Percentiles rank a stretch among this genome's conserved stretches.
Conservation (phyloP, 1,284 basidiomycete species). For the Lentinus polychrous region DNA sequence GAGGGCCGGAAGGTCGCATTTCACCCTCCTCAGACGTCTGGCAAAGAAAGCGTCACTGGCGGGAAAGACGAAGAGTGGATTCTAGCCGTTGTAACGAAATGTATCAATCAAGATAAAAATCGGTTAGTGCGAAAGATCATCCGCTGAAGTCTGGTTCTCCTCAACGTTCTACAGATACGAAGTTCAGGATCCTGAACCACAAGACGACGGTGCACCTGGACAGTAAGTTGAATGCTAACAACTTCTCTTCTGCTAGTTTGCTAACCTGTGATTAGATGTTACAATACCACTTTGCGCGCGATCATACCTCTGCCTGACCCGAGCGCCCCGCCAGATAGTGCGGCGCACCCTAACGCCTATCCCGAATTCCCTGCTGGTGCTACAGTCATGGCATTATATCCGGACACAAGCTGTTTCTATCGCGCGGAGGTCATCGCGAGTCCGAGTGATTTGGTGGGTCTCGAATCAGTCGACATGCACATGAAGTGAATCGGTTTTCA, state of each 20-base stretch:
- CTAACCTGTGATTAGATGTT: slow-evolving; percentile 36
- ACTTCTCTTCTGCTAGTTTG: slow-evolving; percentile 2
- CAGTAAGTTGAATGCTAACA: slow-evolving; percentile 34
- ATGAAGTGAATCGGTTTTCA: slow-evolving; percentile 3
- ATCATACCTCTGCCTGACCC: slow-evolving; percentile 77
- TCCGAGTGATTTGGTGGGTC: slow-evolving; percentile 54
- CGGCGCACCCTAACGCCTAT: slow-evolving; percentile 61
- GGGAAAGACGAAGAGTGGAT: slow-evolving; percentile 70
- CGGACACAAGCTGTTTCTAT: slow-evolving; percentile 83
- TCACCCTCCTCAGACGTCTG: slow-evolving; percentile 45
- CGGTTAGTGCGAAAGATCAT: slow-evolving; percentile 30
- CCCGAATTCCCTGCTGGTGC: slow-evolving; percentile 65
- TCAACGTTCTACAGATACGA: slow-evolving; percentile 48
- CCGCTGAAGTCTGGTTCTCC: not conserved
- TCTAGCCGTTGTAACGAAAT: slow-evolving; percentile 64
- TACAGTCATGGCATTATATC: slow-evolving; percentile 75
- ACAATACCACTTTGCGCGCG: slow-evolving; percentile 58
- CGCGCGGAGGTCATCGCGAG: slow-evolving; percentile 70
- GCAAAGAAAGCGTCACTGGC: slow-evolving; percentile 38
- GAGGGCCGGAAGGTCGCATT: slow-evolving; percentile 74
- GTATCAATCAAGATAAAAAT: slow-evolving; percentile 63
- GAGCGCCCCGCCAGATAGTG: slow-evolving; percentile 43
- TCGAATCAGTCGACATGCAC: too few species aligned
- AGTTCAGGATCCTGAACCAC: slow-evolving; percentile 75
- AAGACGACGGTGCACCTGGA: slow-evolving; percentile 69